phyloP scores from a whole-genome alignment of 2,329 filamentous ascomycete species.

The Ambrosiella cleistominuta region DNA sequence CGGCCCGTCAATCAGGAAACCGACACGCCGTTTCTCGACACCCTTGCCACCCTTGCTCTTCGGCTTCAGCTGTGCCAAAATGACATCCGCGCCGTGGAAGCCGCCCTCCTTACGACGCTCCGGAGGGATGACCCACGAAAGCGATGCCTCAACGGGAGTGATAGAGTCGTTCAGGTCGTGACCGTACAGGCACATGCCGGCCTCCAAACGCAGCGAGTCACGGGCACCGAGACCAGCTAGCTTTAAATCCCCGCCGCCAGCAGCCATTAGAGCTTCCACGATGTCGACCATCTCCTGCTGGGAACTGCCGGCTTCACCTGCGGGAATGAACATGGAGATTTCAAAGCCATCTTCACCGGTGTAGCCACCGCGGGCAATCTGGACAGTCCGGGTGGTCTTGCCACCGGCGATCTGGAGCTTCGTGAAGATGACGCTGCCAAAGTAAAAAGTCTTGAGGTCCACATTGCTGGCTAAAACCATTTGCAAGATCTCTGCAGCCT shows the following conservation, averaged over 20 bases:
- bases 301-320: constrained; percentile 38
- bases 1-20: constrained; percentile 57
- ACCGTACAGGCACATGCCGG: constrained; percentile 99
- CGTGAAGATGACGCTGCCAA: constrained; percentile 56
- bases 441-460: constrained; percentile 55
- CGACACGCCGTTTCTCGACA: constrained; percentile 57
- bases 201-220: constrained; percentile 83
- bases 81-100: constrained; percentile 72
- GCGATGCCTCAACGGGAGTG: constrained; percentile 38
- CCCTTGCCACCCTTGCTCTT: constrained; percentile 55
- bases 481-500: constrained; percentile 51
- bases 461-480: constrained; percentile 37
- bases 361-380: constrained; percentile 82
- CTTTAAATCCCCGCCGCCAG: constrained; percentile 47
- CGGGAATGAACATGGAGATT: constrained; percentile 51
- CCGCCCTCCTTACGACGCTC: constrained; percentile 47
- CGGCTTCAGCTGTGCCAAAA: constrained; percentile 59
- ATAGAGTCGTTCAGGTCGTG: constrained; percentile 77
- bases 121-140: constrained; percentile 70
- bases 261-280: constrained; percentile 50
- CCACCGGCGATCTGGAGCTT: constrained; percentile 44
- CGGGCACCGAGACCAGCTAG: constrained; percentile 79
- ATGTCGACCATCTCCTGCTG: constrained; percentile 29
- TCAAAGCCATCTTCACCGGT: constrained; percentile 98
- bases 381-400: constrained; percentile 22